Evolutionary conservation across 768 basidiomycete genomes (phyloP).

Genomic region (Leccinum subtestaceum): DNA sequence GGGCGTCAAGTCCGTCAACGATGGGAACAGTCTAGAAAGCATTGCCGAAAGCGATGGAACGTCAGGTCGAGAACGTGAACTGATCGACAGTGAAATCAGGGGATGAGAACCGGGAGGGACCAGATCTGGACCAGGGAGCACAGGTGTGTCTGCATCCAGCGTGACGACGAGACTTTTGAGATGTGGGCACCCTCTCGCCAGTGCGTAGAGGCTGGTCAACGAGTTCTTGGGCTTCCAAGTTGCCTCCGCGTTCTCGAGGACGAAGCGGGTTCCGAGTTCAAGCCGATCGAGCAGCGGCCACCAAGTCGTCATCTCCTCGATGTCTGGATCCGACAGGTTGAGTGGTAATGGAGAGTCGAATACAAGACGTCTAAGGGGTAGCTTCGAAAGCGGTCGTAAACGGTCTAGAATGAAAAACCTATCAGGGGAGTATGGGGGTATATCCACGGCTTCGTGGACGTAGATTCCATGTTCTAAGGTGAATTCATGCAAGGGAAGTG

Average conservation of each 20-base stretch:
- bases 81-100: slow-evolving; percentile 37
- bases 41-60: slow-evolving; percentile 25
- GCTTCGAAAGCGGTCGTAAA: slow-evolving; percentile 35
- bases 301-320: slow-evolving; percentile 39
- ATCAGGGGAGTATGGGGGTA: slow-evolving; percentile 17
- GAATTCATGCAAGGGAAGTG: slow-evolving; percentile 35
- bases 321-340: slow-evolving; percentile 36
- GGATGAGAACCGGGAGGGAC: slow-evolving; percentile 2
- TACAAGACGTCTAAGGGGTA: slow-evolving; percentile 36
- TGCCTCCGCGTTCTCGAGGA: slow-evolving; percentile 21
- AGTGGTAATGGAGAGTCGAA: slow-evolving; percentile 42
- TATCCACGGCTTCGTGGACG: slow-evolving; percentile 33
- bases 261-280: slow-evolving; percentile 36
- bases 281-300: slow-evolving; percentile 47
- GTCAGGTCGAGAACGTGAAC: slow-evolving; percentile 31
- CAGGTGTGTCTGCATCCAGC: slow-evolving; percentile 10
- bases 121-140: background rate
- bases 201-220: slow-evolving; percentile 13
- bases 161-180: slow-evolving; percentile 20
- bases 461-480: slow-evolving; percentile 38
- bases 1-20: slow-evolving; percentile 35
- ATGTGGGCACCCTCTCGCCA: slow-evolving; percentile 18
- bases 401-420: slow-evolving; percentile 27
- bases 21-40: slow-evolving; percentile 40
- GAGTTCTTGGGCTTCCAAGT: slow-evolving; percentile 21